Evolutionary conservation across 2,329 filamentous ascomycete species (phyloP).

Genomic region (Pseudomassariella vexata): DNA sequence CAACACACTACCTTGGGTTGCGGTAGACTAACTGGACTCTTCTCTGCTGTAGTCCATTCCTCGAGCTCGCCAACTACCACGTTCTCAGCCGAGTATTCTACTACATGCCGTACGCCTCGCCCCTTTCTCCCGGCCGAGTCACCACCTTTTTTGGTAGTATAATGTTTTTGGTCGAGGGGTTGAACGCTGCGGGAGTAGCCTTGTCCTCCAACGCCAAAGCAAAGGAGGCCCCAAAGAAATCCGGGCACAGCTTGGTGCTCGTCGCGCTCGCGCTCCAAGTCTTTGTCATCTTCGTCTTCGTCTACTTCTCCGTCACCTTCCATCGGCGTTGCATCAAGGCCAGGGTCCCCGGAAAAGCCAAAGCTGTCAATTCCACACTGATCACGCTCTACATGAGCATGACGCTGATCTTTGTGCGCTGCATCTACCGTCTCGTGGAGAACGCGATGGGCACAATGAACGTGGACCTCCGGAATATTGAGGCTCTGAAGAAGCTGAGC

Average conservation of each 20-base stretch:
- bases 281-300: conserved; percentile 37
- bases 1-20: background rate
- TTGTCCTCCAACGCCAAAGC: conserved; percentile 30
- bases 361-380: conserved; percentile 19
- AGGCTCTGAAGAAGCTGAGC: conserved; percentile 21
- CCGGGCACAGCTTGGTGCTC: conserved; percentile 32
- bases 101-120: conserved; percentile 56
- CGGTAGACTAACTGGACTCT: background rate
- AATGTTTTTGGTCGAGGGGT: conserved; percentile 36
- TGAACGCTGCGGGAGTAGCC: conserved; percentile 40
- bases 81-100: conserved; percentile 55
- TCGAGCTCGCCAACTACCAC: conserved; percentile 60
- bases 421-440: conserved; percentile 43
- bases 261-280: conserved; percentile 41
- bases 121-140: conserved; percentile 40
- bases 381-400: conserved; percentile 36
- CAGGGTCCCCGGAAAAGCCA: conserved; percentile 9
- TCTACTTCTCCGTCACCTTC: conserved; percentile 36
- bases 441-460: conserved; percentile 30
- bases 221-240: conserved; percentile 18
- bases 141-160: conserved; percentile 40
- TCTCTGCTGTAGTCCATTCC: conserved; percentile 40
- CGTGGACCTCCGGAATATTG: conserved; percentile 25
- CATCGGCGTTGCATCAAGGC: conserved; percentile 29
- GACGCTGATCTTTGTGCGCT: conserved; percentile 38